Base-by-base conservation (phyloP, 169 alveolate species). In the Plasmodium billcollinsi region DNA sequence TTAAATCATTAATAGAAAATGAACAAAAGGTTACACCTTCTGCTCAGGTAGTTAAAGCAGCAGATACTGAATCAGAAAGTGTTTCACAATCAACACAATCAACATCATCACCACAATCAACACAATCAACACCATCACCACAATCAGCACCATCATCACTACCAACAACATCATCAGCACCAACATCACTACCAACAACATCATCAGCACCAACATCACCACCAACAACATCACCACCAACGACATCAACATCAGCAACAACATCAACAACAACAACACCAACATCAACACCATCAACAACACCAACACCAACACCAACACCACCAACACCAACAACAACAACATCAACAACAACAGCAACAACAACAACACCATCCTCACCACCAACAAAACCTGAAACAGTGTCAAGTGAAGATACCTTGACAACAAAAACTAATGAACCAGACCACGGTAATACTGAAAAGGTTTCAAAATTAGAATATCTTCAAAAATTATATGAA, bases 241-340 rank as follows among this genome's bases (percentile, higher is more conserved):
- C 67, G 2, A 24, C 12, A 58, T 1, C 18, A 12, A n/a, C 72
- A 26, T 1, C 29, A 58, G 2, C 9, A 63, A 9, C 85, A 52
- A 14, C 54, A 26, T 24, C 33, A 45, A 21, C 2, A 80, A 3
- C 7, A 50, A 11, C 59, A 45, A 0, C 26, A 62, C 20, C 69
- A 20, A 1, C 69, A 52, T 12, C 47, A 39, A 4, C 12, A 62
- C 52, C 73, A 29, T 0, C 88, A 8, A 24, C 45, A 26, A 9
- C 66, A 50, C 54, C 83, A 66, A 29, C 26, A 54, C 24, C 63
- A 2, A 47, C n/a, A 67, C n/a, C 1, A 80, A 3, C 14, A 50
- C 3, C 71, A 45, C 0, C 54, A 62, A 21, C 69, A 20, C 0
- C 85, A 54, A 0, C 47, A 43, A 11, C 43, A 62, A n/a, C 73